These are phyloP conservation scores for Saprolegnia diclina DNA, from an alignment of 352 stramenopile species.

Conservation along the genomic window DNA sequence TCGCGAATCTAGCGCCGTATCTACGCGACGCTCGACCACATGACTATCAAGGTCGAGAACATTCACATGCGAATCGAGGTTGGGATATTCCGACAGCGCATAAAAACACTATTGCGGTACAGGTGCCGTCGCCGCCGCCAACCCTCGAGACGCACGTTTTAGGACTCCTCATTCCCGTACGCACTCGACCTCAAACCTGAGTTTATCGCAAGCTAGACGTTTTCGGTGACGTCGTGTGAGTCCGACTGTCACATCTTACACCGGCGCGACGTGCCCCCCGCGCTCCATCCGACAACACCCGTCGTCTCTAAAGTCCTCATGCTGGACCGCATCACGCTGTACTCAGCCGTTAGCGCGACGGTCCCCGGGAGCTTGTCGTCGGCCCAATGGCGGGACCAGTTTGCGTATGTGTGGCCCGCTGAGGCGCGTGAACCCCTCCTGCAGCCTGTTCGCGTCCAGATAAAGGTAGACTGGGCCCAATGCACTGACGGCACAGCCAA, in stretches of 20 bases:
- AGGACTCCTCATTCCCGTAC: conserved; percentile 49
- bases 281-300: conserved; percentile 22
- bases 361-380: background rate
- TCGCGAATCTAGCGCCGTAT: conserved; percentile 38
- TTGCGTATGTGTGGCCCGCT: background rate
- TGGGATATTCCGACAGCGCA: background rate
- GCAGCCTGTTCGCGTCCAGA: conserved; percentile 45
- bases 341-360: background rate
- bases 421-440: conserved; percentile 29
- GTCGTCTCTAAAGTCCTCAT: conserved; percentile 50
- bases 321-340: conserved; percentile 38
- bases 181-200: background rate
- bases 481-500: background rate
- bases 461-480: conserved; percentile 55
- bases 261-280: conserved; percentile 30
- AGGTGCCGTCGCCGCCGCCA: background rate
- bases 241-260: conserved; percentile 56
- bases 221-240: conserved; percentile 48
- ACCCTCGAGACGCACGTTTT: conserved; percentile 6
- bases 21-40: conserved; percentile 44
- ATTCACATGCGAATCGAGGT: conserved; percentile 71
- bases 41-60: conserved; percentile 53
- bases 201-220: conserved; percentile 32
- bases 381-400: conserved; percentile 6
- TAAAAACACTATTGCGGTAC: background rate